Percentiles rank a stretch among this genome's conserved stretches.
phyloP scores from a whole-genome alignment of 495 filamentous ascomycete genomes.

The Neurospora sp. region DNA sequence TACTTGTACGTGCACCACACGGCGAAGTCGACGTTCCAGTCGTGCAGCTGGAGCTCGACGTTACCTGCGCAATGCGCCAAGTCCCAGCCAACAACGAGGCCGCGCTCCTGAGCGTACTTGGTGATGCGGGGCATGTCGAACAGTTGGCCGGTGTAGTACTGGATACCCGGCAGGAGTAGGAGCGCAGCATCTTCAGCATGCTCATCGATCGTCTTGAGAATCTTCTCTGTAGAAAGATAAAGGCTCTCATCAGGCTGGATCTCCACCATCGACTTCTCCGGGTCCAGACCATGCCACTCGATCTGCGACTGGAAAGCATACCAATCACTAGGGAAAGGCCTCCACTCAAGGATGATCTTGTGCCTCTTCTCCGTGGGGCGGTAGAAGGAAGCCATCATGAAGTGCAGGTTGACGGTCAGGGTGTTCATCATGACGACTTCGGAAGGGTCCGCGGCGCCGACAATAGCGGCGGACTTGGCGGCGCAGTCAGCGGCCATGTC shows the following conservation, averaged over 20 bases:
- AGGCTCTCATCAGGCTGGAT: conserved; percentile 50
- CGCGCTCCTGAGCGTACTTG: conserved; percentile 57
- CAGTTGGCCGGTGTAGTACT: conserved; percentile 87
- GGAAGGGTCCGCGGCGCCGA: conserved; percentile 54
- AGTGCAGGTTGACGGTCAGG: conserved; percentile 78
- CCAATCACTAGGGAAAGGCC: conserved; percentile 88
- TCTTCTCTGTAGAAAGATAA: conserved; percentile 55
- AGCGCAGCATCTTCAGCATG: conserved; percentile 68
- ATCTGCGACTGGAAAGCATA: conserved; percentile 86
- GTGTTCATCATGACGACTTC: conserved; percentile 91
- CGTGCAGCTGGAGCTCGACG: conserved; percentile 67
- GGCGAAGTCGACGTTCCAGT: conserved; percentile 93
- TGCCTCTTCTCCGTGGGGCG: conserved; percentile 54
- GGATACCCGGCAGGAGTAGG: conserved; percentile 76
- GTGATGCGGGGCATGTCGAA: conserved; percentile 82
- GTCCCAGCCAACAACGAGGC: conserved; percentile 82
- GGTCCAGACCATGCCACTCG: conserved; percentile 54
- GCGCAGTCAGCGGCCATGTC: conserved; percentile 65
- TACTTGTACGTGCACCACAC: conserved; percentile 97
- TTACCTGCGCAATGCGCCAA: conserved; percentile 90
- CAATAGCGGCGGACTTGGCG: conserved; percentile 61
- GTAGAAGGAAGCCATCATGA: conserved; percentile 87
- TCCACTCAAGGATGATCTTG: conserved; percentile 83
- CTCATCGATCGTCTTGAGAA: conserved; percentile 66
- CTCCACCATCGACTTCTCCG: conserved; percentile 57